A percentile compares a stretch with the other conserved stretches of the same genome.
phyloP scores from a whole-genome alignment of 1,284 basidiomycete genomes.

The Cryptococcus sp. region DNA sequence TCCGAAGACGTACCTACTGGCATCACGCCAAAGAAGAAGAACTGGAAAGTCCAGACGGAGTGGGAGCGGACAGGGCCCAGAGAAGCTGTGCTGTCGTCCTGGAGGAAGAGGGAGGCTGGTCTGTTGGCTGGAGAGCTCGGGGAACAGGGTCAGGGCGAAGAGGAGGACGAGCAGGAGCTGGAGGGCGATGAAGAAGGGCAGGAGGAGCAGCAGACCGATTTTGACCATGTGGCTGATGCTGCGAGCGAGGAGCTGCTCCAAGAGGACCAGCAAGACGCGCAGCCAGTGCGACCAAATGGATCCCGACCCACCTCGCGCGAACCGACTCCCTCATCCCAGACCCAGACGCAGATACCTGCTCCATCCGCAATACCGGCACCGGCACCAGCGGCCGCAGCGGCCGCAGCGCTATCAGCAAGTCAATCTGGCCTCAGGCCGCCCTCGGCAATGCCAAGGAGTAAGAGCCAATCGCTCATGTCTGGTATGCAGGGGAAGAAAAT shows the following conservation, averaged over 20 bases:
- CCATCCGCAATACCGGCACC: too few species aligned
- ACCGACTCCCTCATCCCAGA: conserved; percentile 3
- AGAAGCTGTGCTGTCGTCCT: conserved; percentile 37
- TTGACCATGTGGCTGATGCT: too few species aligned
- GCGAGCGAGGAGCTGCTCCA: too few species aligned
- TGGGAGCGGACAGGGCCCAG: conserved; percentile 50
- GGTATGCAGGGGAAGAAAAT: conserved; percentile 15
- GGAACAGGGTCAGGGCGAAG: conserved; percentile 1
- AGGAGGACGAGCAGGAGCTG: background rate
- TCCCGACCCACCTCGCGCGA: conserved; percentile 7
- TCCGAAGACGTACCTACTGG: conserved; percentile 55
- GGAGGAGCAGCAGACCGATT: background rate
- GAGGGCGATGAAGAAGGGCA: background rate
- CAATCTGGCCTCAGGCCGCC: background rate
- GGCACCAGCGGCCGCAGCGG: too few species aligned
- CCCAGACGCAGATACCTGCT: background rate
- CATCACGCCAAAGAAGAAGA: conserved; percentile 53
- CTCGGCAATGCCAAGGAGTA: background rate
- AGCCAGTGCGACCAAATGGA: too few species aligned
- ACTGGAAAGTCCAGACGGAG: conserved; percentile 41
- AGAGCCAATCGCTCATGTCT: conserved; percentile 4
- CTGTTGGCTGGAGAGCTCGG: too few species aligned
- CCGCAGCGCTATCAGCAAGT: background rate
- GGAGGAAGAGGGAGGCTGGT: conserved; percentile 9
- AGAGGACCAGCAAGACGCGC: too few species aligned